A percentile compares a stretch with the other conserved stretches of the same genome.
Conservation (phyloP, 78 protist genomes). For the Goniomonas avonlea region DNA sequence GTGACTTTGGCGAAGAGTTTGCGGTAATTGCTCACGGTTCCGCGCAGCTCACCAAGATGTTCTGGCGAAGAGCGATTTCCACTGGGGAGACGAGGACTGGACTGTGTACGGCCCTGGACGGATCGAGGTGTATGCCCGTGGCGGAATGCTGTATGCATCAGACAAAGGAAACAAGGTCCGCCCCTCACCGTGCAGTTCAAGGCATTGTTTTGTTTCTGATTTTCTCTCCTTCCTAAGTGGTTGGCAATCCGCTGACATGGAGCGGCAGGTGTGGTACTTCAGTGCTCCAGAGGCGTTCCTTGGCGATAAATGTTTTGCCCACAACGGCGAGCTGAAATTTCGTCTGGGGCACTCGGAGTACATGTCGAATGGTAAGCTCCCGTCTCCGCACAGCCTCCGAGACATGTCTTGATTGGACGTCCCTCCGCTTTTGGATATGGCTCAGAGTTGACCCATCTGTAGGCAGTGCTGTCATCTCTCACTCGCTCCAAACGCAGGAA, state of each 20-base stretch:
- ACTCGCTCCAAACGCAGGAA: too few species aligned
- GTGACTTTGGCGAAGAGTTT: not conserved
- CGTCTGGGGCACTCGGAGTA: conserved; percentile 10
- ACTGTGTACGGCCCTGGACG: not conserved
- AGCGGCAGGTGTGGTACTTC: conserved; percentile 3
- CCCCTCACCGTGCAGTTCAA: not conserved
- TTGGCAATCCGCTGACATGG: not conserved
- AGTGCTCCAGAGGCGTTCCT: conserved; percentile 3
- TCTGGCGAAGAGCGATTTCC: conserved; percentile 7
- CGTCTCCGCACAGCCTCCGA: too few species aligned
- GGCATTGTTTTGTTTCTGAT: not conserved
- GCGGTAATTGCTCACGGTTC: not conserved
- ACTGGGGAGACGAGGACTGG: conserved; percentile 9
- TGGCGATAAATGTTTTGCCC: not conserved
- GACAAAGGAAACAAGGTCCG: too few species aligned
- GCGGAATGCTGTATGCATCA: conserved; percentile 5
- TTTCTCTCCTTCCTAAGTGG: not conserved
- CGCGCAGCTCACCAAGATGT: not conserved
- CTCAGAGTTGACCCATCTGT: too few species aligned
- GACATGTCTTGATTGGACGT: too few species aligned
- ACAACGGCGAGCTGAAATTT: not conserved
- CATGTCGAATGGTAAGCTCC: conserved; percentile 3
- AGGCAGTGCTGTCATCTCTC: too few species aligned
- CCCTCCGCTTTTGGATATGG: too few species aligned
- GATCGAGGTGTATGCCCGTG: not conserved